Percentiles rank a stretch among this genome's conserved stretches.
Evolutionary conservation across 495 filamentous ascomycete species (phyloP).

Genomic region (Xeromyces bisporus): DNA sequence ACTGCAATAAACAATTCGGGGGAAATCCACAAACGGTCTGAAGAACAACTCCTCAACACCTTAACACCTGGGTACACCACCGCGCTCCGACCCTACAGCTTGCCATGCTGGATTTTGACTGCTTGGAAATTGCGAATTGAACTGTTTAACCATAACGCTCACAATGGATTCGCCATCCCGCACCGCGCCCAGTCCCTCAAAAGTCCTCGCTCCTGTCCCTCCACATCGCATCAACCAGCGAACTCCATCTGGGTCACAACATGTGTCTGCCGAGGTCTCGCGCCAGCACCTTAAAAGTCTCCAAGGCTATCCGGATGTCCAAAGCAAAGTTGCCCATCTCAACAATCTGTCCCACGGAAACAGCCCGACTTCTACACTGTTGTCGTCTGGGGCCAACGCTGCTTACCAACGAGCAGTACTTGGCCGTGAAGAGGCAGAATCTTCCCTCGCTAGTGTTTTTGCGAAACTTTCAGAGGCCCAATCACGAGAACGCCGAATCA

Average conservation of each 20-base stretch:
- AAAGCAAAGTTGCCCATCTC: slow-evolving; percentile 72
- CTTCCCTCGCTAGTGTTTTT: slow-evolving; percentile 35
- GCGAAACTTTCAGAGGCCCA: slow-evolving; percentile 53
- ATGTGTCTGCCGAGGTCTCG: slow-evolving; percentile 29
- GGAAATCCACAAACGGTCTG: slow-evolving; percentile 7
- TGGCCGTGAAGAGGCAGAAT: slow-evolving; percentile 66
- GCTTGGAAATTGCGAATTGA: slow-evolving; percentile 2
- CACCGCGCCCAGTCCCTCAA: slow-evolving; percentile 32
- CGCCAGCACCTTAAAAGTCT: slow-evolving; percentile 23
- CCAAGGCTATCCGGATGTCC: slow-evolving; percentile 50
- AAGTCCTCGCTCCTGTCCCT: slow-evolving; percentile 55
- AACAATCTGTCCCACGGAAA: slow-evolving; percentile 52
- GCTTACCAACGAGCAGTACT: slow-evolving; percentile 66
- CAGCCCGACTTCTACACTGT: slow-evolving; percentile 36
- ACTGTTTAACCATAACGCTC: slow-evolving; percentile 5
- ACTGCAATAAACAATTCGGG: no score
- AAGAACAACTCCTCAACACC: no score
- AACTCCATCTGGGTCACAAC: slow-evolving; percentile 35
- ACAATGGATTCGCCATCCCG: slow-evolving; percentile 28
- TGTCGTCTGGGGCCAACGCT: slow-evolving; percentile 34
- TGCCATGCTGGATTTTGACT: slow-evolving; percentile 11
- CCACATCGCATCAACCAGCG: slow-evolving; percentile 70
- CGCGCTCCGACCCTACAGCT: no score
- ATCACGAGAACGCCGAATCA: slow-evolving; percentile 54
- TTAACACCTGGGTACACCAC: no score